A percentile compares a stretch with the other conserved stretches of the same genome.
Evolutionary conservation across 148 eudicot genomes (phyloP).

Genomic region (Drosera capensis): DNA sequence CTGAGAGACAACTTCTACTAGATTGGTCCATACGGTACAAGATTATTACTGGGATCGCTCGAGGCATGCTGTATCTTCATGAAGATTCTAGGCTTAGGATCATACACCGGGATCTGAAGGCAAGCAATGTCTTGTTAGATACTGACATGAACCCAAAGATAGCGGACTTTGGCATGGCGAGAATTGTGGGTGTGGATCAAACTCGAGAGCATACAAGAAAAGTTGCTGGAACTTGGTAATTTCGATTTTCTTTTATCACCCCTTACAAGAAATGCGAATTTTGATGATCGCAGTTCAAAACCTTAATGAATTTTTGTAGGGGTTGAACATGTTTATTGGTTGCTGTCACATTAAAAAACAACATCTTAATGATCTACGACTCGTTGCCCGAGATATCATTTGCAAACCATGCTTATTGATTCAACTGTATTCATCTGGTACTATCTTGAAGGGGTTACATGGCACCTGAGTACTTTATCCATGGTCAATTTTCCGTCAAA

Average conservation of each 20-base stretch:
- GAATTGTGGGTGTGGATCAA: constrained; percentile 37
- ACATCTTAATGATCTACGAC: too few relatives aligned
- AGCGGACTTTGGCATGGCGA: constrained; percentile 49
- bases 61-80: constrained; percentile 54
- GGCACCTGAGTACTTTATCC: constrained; percentile 24
- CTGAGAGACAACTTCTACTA: constrained; percentile 9
- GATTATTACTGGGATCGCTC: constrained; percentile 42
- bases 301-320: too few relatives aligned
- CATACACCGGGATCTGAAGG: constrained; percentile 44
- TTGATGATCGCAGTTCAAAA: too few relatives aligned
- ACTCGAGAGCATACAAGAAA: constrained; percentile 37
- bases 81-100: constrained; percentile 34
- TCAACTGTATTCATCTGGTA: too few relatives aligned
- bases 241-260: too few relatives aligned
- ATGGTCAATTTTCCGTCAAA: constrained; percentile 25
- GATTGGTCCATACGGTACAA: constrained; percentile 31
- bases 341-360: neutral
- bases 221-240: constrained; percentile 65
- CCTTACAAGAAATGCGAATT: too few relatives aligned
- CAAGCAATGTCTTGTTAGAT: constrained; percentile 35
- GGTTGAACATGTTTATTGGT: too few relatives aligned
- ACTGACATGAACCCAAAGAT: constrained; percentile 31
- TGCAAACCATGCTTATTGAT: too few relatives aligned
- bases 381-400: too few relatives aligned
- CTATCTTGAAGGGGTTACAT: constrained; percentile 18